Conservation (phyloP, 139 green algal species). For the Tetraselmis chui region DNA sequence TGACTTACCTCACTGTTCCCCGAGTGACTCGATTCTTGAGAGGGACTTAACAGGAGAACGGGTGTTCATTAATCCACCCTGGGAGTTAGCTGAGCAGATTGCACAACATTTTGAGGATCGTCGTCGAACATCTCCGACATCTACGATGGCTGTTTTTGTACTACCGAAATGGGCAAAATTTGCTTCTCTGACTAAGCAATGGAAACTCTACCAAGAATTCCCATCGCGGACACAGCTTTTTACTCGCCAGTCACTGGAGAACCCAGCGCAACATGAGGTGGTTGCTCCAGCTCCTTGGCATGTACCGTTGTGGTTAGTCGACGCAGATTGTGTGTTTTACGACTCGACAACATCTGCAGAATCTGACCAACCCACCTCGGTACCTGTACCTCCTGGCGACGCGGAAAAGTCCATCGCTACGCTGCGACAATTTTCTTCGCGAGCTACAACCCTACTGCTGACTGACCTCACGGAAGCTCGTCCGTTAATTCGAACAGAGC, state of each 20-base stretch:
- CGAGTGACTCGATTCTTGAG: not conserved
- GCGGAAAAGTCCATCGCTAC: too few species aligned
- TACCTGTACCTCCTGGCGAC: too few species aligned
- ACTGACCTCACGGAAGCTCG: too few species aligned
- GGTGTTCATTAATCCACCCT: not conserved
- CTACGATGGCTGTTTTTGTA: not conserved
- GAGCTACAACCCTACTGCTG: too few species aligned
- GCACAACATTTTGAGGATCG: not conserved
- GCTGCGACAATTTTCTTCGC: too few species aligned
- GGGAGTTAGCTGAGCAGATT: not conserved
- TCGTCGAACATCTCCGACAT: not conserved
- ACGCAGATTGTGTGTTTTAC: too few species aligned
- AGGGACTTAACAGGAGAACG: not conserved
- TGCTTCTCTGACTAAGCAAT: not conserved
- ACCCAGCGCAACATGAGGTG: too few species aligned
- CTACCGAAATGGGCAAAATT: not conserved
- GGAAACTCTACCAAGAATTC: not conserved
- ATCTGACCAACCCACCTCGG: too few species aligned
- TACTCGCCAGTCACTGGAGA: not conserved
- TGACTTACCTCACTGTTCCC: not conserved
- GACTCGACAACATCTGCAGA: too few species aligned
- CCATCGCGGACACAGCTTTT: not conserved
- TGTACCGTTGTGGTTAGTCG: too few species aligned
- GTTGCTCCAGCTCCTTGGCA: too few species aligned
- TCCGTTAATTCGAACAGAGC: too few species aligned